Conservation (phyloP, 768 basidiomycete genomes). For the Amanita brunnescens region DNA sequence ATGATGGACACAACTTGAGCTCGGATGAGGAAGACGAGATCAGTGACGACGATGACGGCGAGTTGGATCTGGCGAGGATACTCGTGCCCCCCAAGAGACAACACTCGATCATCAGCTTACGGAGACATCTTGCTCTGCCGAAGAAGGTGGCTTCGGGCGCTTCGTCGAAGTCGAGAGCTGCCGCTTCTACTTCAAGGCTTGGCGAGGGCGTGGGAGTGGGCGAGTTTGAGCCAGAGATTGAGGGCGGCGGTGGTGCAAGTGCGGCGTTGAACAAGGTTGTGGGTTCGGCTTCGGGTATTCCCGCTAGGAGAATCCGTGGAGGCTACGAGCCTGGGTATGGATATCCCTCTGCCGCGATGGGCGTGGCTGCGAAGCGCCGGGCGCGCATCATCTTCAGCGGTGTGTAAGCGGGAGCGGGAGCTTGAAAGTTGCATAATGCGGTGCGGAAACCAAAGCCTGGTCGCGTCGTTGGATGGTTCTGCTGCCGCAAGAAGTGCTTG, state of each 20-base stretch:
- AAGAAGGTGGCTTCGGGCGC: not conserved
- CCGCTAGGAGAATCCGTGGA: constrained; percentile 6
- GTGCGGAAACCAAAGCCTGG: not conserved
- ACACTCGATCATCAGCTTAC: constrained; percentile 62
- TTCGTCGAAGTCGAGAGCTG: not conserved
- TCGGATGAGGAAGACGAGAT: constrained; percentile 15
- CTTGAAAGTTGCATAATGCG: not conserved
- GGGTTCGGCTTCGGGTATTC: constrained; percentile 3
- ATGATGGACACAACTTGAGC: not conserved
- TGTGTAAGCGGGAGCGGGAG: no score
- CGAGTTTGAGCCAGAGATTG: constrained; percentile 4
- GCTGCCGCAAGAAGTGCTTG: not conserved
- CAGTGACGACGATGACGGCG: constrained; percentile 32
- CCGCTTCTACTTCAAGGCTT: constrained; percentile 3
- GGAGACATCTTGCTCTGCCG: constrained; percentile 40
- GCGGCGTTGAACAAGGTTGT: constrained; percentile 2
- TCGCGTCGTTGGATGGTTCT: not conserved
- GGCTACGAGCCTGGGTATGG: not conserved
- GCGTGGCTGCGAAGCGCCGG: not conserved
- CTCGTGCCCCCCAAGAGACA: constrained; percentile 67
- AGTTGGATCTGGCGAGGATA: constrained; percentile 56
- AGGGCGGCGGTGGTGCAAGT: constrained; percentile 4
- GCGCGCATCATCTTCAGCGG: not conserved
- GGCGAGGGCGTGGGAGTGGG: constrained; percentile 3
- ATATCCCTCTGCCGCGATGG: not conserved